These are phyloP conservation scores for Cantharellus cinnabarinus DNA, from an alignment of 768 basidiomycete genomes.

Conservation along the genomic window DNA sequence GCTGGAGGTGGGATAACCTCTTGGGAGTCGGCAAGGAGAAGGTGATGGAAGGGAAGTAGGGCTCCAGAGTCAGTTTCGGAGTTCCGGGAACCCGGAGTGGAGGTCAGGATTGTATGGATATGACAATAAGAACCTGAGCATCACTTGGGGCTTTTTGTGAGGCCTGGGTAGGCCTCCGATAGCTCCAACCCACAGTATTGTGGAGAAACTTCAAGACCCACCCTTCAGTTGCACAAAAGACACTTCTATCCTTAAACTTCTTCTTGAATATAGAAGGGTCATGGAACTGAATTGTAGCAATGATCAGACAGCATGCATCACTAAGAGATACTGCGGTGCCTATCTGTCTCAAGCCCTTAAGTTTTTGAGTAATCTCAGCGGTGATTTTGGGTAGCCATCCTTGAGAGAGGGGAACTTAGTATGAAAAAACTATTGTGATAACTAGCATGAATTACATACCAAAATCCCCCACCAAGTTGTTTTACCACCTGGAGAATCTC, in stretches of 20 bases:
- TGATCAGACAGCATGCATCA: slow-evolving; percentile 5
- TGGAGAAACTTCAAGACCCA: slow-evolving; percentile 8
- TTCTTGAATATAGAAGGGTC: slow-evolving; percentile 7
- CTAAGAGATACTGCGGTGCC: too few species aligned
- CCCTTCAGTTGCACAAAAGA: slow-evolving; percentile 15
- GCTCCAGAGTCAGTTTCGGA: too few species aligned
- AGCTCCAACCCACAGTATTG: slow-evolving; percentile 13
- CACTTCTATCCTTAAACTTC: background rate
- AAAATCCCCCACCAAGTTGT: background rate
- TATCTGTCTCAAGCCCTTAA: too few species aligned
- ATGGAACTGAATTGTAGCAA: slow-evolving; percentile 12
- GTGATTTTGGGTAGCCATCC: slow-evolving; percentile 7
- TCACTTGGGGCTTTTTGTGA: slow-evolving; percentile 6
- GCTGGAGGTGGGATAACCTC: too few species aligned
- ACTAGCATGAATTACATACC: background rate
- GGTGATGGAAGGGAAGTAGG: too few species aligned
- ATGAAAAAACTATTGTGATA: background rate
- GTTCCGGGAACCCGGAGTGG: too few species aligned
- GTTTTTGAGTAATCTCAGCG: slow-evolving; percentile 9
- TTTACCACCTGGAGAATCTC: background rate
- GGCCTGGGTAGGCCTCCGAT: slow-evolving; percentile 13
- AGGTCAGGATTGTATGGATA: slow-evolving; percentile 4
- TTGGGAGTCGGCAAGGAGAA: too few species aligned
- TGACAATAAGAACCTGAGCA: slow-evolving; percentile 12
- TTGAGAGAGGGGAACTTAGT: background rate